phyloP scores from a whole-genome alignment of 2,329 filamentous ascomycete genomes.

The Epichloe aotearoae region DNA sequence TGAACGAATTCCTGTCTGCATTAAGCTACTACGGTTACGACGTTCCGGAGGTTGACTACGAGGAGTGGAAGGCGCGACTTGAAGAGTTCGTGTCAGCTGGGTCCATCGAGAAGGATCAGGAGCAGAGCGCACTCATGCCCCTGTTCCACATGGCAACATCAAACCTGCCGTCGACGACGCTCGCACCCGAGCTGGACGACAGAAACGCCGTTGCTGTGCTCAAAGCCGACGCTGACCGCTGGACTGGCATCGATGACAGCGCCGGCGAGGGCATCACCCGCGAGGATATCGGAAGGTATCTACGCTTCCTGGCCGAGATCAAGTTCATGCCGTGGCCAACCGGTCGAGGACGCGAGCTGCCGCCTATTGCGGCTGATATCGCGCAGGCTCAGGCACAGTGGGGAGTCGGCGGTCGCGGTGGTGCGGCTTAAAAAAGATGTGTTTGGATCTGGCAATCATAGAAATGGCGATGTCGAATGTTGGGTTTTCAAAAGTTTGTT shows the following conservation, averaged over 20 bases:
- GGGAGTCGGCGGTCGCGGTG: conserved; percentile 2
- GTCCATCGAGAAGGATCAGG: conserved; percentile 13
- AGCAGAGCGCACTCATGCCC: conserved; percentile 33
- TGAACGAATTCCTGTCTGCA: conserved; percentile 49
- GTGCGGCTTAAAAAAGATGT: background rate
- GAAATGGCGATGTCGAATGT: too few species aligned
- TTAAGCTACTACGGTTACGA: conserved; percentile 60
- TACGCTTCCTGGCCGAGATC: conserved; percentile 17
- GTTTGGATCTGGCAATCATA: too few species aligned
- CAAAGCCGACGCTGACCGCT: conserved; percentile 45
- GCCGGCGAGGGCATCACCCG: conserved; percentile 23
- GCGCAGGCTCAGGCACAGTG: conserved; percentile 1
- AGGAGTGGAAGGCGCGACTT: conserved; percentile 17
- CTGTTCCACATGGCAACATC: conserved; percentile 55
- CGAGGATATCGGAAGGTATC: conserved; percentile 14
- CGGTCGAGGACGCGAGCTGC: conserved; percentile 14
- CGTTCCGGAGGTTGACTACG: conserved; percentile 62
- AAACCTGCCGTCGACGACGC: conserved; percentile 57
- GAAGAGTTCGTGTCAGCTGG: conserved; percentile 16
- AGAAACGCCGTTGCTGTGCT: conserved; percentile 52
- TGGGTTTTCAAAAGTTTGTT: too few species aligned
- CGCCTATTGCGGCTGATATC: conserved; percentile 2
- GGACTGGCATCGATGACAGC: conserved; percentile 43
- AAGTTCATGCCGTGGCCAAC: conserved; percentile 18
- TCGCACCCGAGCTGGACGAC: conserved; percentile 50